Evolutionary conservation across 306 rosid species (phyloP).

Genomic region (Trichosanthes cucumerina): DNA sequence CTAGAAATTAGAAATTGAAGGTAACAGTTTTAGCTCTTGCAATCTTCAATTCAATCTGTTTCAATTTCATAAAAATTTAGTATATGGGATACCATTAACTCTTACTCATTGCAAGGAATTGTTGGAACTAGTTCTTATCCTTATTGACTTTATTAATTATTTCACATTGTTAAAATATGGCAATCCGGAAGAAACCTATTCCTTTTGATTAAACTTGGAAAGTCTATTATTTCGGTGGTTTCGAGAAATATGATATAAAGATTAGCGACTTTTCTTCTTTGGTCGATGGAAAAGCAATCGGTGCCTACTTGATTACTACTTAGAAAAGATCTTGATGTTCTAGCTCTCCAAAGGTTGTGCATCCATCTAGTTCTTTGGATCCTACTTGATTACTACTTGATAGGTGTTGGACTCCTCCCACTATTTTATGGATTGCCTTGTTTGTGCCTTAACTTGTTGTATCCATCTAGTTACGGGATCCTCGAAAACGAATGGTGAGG

Average conservation of each 20-base stretch:
- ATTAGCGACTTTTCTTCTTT: slow-evolving; percentile 47
- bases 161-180: not conserved
- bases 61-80: not conserved
- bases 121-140: not conserved
- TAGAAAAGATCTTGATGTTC: slow-evolving; percentile 67
- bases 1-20: too few relatives aligned
- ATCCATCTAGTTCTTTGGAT: not conserved
- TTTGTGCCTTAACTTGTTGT: slow-evolving; percentile 8
- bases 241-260: slow-evolving; percentile 47
- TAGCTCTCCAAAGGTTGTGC: slow-evolving; percentile 47
- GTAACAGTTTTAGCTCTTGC: too few relatives aligned
- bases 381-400: not conserved
- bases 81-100: not conserved
- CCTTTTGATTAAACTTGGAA: not conserved
- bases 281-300: slow-evolving; percentile 92
- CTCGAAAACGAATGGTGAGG: slow-evolving; percentile 27
- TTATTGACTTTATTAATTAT: not conserved
- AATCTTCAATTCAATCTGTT: not conserved
- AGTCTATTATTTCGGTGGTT: slow-evolving; percentile 39
- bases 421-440: not conserved
- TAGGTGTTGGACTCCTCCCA: not conserved
- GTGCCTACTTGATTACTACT: slow-evolving; percentile 90
- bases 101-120: not conserved
- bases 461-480: slow-evolving; percentile 35
- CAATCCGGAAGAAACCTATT: not conserved